Evolutionary conservation across 306 rosid species (phyloP).

Genomic region (Astragalus membranaceus): DNA sequence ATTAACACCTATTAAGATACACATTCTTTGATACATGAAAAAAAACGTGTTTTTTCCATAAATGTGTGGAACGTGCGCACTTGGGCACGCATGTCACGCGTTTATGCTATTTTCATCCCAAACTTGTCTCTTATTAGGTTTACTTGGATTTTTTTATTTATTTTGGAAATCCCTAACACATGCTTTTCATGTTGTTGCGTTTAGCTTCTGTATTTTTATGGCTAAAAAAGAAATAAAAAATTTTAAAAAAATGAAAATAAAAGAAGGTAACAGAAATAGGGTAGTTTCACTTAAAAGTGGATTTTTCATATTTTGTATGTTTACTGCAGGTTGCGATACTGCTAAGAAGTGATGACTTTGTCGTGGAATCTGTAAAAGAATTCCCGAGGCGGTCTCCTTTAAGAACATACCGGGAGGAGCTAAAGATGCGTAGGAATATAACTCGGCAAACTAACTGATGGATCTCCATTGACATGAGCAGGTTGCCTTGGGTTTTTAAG

Average conservation of each 20-base stretch:
- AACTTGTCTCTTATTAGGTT: too few relatives aligned
- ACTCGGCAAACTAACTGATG: slow-evolving; percentile 29
- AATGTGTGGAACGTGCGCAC: too few relatives aligned
- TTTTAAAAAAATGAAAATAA: too few relatives aligned
- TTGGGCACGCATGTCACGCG: too few relatives aligned
- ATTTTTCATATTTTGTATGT: not conserved
- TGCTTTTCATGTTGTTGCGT: too few relatives aligned
- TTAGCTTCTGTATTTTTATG: not conserved
- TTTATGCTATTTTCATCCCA: too few relatives aligned
- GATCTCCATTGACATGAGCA: slow-evolving; percentile 35
- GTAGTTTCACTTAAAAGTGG: not conserved
- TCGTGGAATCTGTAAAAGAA: slow-evolving; percentile 14
- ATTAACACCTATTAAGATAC: too few relatives aligned
- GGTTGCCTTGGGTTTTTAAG: slow-evolving; percentile 35
- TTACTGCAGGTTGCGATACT: slow-evolving; percentile 43
- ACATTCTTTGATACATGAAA: too few relatives aligned
- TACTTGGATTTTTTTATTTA: too few relatives aligned
- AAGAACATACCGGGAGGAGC: slow-evolving; percentile 50
- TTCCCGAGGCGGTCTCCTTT: slow-evolving; percentile 5
- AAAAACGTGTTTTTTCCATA: too few relatives aligned
- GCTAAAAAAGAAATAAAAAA: not conserved
- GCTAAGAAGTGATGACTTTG: slow-evolving; percentile 54
- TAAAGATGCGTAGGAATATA: slow-evolving; percentile 39
- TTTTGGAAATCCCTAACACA: too few relatives aligned
- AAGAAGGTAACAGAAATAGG: not conserved